Evolutionary conservation across 176 grass and related monocot species (phyloP), one percentile per base, ranked within the genome.

Genomic region (Pharus latifolius): DNA sequence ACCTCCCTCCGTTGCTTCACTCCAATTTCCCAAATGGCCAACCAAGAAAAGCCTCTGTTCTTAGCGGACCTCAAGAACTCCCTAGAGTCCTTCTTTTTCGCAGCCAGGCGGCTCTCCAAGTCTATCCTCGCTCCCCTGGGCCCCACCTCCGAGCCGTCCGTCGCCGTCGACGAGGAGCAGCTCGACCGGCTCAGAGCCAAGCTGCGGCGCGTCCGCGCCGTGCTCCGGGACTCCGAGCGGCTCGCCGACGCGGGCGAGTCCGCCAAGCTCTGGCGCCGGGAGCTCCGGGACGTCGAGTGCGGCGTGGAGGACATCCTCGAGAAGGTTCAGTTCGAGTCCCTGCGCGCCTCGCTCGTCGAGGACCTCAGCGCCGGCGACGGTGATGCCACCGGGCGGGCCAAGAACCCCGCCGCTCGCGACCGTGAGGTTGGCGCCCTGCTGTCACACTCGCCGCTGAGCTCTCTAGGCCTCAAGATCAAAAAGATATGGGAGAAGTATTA

Each of bases 291-390:
- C 31, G 40, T 78, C 3, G 63, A 78, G 63, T 52, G 47, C 38
- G 60, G n/a, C 59, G 57, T 65, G 10, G 60, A 77, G 73, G 59
- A 77, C 61, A 53, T 77, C 30, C 56, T 77, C 19, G 73, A 66
- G 32, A 49, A 63, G 27, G 20, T 77, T 22, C 23, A 47, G 54
- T 79, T 79, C 53, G 62, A 79, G 50, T 40, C 65, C 42, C 25
- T 79, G 24, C 76, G 76, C 53, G 27, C 40, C 51, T 58, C 49
- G 40, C 52, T 69, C 35, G 32, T 80, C 41, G 65, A 80, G 11
- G 65, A 71, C 20, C 55, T 80, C 12, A 45, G 20, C 47, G 4
- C 20, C 48, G 49, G 49, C 32, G 64, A 30, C 26, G 37, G 8
- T 35, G 8, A 33, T 12, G 17, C 3, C 16, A 12, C 9, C 12